Evolutionary conservation across 2,329 filamentous ascomycete species (phyloP), one percentile per base, ranked within the genome.

Genomic region (Salinomyces thailandicus): DNA sequence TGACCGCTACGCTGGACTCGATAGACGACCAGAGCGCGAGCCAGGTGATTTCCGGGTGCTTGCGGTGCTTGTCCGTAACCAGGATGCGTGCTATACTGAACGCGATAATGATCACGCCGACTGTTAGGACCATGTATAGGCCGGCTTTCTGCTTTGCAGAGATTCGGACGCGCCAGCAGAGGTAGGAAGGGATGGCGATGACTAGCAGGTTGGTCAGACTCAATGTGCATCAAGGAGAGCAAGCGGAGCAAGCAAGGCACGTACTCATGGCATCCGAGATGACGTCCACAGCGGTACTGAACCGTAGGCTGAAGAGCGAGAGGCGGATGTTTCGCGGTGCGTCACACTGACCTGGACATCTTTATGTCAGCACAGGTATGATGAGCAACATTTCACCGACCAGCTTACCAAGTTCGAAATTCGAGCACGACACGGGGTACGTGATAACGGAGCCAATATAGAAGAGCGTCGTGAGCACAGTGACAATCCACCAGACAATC

Each of bases 21-120:
- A 45, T 35, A 9, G 33, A 32, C 12, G 33, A 38, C 37, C 43
- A 47, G 15, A 45, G 27, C 3, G 35, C 38, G 5, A 45, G 38
- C 45, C 45, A 47, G 5, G 43, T 40, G 13, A 44, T 31, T 29
- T 47, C 40, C 5, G 45, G 45, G 18, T 40, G 40, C 8, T 19
- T 22, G 17, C 37, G 27, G 14, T 41, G 15, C 2, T 28, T 37
- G 37, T 44, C 35, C 4, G 43, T 45, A 31, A 43, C 30, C 19
- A 44, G 29, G 22, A 47, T 33, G 2, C 40, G 35, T 6, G 37
- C 34, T 27, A 39, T 35, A 11, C 40, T 29, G 31, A 47, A 41
- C 27, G 30, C 35, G 11, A 45, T 50, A 26, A 55, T 44, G 34
- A 55, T 44, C 13, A 43, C 18, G 31, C 47, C 46, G 12, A 44